Percentiles rank a stretch among this genome's conserved stretches.
phyloP scores from a whole-genome alignment of 2,329 filamentous ascomycete species.

The Seiridium cupressi region DNA sequence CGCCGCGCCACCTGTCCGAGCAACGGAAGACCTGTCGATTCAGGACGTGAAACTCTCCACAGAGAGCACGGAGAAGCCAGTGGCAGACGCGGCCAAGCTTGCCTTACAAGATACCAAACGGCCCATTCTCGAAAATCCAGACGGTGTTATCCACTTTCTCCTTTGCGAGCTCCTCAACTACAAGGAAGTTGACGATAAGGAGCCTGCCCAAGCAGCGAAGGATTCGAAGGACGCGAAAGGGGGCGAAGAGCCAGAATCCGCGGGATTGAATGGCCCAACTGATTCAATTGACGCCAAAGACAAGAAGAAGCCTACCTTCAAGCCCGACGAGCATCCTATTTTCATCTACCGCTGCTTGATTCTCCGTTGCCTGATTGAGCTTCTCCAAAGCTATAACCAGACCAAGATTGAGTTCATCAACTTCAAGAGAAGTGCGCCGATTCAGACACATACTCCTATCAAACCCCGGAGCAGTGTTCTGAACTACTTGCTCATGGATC shows the following conservation, averaged over 20 bases:
- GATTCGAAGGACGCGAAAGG: constrained; percentile 34
- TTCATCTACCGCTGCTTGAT: constrained; percentile 97
- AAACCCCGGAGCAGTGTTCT: constrained; percentile 91
- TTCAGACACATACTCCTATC: constrained; percentile 81
- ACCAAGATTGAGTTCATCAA: constrained; percentile 99
- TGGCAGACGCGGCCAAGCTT: constrained; percentile 63
- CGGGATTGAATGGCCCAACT: constrained; percentile 28
- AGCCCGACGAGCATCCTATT: constrained; percentile 88
- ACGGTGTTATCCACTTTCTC: constrained; percentile 93
- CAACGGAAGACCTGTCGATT: constrained; percentile 44
- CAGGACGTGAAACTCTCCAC: constrained; percentile 60
- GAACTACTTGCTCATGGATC: constrained; percentile 85
- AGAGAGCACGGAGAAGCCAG: constrained; percentile 57
- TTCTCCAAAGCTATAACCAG: constrained; percentile 87
- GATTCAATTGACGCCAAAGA: constrained; percentile 35
- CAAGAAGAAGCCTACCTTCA: constrained; percentile 80
- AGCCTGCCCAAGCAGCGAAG: constrained; percentile 45
- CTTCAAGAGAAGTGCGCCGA: constrained; percentile 88
- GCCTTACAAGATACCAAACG: constrained; percentile 66
- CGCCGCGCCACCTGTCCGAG: constrained; percentile 43
- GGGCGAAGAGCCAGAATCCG: constrained; percentile 25
- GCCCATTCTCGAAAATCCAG: constrained; percentile 85
- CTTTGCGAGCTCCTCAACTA: constrained; percentile 90
- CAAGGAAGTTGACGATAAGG: constrained; percentile 87
- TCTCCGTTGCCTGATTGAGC: constrained; percentile 85